Base-by-base conservation (phyloP, 176 grass and related monocot genomes). In the Bothriochloa decipiens region DNA sequence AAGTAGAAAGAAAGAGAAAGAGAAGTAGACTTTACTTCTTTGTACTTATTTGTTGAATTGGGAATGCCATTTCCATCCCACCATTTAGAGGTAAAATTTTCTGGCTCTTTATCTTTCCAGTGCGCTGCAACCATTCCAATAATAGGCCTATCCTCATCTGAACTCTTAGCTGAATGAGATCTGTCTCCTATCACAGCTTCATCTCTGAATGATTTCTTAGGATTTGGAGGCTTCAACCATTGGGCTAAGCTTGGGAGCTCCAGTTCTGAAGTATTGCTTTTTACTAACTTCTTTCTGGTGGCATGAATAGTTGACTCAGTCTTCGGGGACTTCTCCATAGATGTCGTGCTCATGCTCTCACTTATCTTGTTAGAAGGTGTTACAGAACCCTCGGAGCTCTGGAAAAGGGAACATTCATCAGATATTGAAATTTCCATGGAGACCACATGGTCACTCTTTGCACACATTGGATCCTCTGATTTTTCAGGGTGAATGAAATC, bases 61-160 rank as follows among this genome's bases (percentile, higher is more conserved):
- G 96, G 96, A 81, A 99, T 99, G 77, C 96, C 96, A 77, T 96
- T 96, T 81, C 96, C 90, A 82, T 99, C 96, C 90, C 91, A 92
- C 77, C 75, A 85, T 83, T 94, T 88, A 47, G 82, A 74, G 46
- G 74, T 73, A 68, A 75, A 63, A 50, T 32, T 81, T 68, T 74
- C 79, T 10, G 88, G 85, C 32, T 86, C 96, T 75, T 87, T 81
- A 26, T 84, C 89, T 29, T 88, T 94, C 96, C 96, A 99, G 61
- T 96, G 93, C 49, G 93, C 91, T 17, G 96, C 93, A 4, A 99
- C 93, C 84, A 92, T 94, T 88, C 96, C 93, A 65, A 99, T 92
- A 78, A 99, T 99, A 63, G 96, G 96, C 14, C 96, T 90, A 47
- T 94, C 91, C 36, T 76, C 89, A 37, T 92, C 81, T 46, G 83